Evolutionary conservation across 1,284 basidiomycete species (phyloP).

Genomic region (Heterobasidion occidentale): DNA sequence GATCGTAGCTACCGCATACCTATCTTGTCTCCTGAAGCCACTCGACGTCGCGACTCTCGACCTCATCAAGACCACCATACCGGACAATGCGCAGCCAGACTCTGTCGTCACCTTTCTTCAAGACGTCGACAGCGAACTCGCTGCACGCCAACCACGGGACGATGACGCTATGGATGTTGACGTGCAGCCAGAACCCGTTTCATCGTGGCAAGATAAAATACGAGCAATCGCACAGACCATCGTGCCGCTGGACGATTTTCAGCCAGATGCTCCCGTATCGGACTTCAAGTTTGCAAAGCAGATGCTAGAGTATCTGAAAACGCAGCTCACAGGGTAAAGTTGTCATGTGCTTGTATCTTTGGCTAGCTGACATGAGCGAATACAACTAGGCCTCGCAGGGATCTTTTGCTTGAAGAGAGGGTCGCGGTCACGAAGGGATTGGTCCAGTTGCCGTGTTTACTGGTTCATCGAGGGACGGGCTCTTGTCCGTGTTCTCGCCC

Average conservation of each 20-base stretch:
- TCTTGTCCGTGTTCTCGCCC: conserved; percentile 20
- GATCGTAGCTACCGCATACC: conserved; percentile 5
- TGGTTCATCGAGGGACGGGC: conserved; percentile 29
- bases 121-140: conserved; percentile 4
- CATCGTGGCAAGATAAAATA: background rate
- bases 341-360: background rate
- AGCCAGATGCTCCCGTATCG: background rate
- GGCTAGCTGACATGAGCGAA: background rate
- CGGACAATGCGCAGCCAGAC: conserved; percentile 1
- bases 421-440: background rate
- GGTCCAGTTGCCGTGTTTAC: conserved; percentile 25
- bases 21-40: conserved; percentile 3
- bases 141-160: background rate
- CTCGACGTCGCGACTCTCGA: conserved; percentile 8
- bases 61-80: conserved; percentile 7
- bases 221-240: background rate
- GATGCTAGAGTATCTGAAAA: background rate
- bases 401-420: background rate
- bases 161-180: conserved; percentile 2
- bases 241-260: background rate
- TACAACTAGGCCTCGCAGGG: background rate
- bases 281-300: background rate
- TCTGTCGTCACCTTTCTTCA: conserved; percentile 1
- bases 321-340: background rate
- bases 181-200: background rate